Percentiles rank a stretch among this genome's conserved stretches.
These are phyloP conservation scores for Ceratobasidium sp. DNA, from an alignment of 1,284 basidiomycete species.

Conservation along the genomic window DNA sequence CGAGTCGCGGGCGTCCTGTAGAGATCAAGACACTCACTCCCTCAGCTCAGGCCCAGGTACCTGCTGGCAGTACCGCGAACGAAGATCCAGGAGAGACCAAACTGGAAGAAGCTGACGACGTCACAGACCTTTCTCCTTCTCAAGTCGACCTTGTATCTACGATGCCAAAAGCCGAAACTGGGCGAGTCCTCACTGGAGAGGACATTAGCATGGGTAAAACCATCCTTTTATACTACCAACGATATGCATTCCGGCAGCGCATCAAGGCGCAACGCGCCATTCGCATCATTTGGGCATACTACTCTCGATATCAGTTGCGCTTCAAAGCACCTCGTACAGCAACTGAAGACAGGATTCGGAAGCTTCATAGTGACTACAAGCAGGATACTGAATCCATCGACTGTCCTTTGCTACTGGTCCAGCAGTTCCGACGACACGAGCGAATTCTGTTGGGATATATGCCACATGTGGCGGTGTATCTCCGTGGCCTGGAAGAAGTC, in stretches of 20 bases:
- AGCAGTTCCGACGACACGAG: not conserved
- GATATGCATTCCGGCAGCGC: constrained; percentile 6
- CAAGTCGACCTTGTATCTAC: constrained; percentile 4
- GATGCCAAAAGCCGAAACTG: not conserved
- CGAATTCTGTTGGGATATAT: constrained; percentile 20
- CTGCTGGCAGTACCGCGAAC: not conserved
- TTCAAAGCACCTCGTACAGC: not conserved
- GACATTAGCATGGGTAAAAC: not conserved
- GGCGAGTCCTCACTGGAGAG: not conserved
- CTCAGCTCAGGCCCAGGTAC: not conserved
- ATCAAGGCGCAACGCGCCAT: not conserved
- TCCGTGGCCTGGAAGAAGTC: constrained; percentile 6
- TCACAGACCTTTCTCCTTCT: constrained; percentile 5
- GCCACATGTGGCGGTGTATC: constrained; percentile 19
- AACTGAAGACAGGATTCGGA: constrained; percentile 6
- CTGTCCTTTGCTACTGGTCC: not conserved
- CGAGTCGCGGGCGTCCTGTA: not conserved
- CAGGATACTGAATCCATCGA: constrained; percentile 9
- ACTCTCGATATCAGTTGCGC: constrained; percentile 7
- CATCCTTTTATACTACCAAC: constrained; percentile 22
- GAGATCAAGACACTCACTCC: constrained; percentile 3
- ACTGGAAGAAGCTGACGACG: not conserved
- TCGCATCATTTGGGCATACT: constrained; percentile 13
- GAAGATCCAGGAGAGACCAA: not conserved
- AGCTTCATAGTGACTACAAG: constrained; percentile 23